phyloP scores from a whole-genome alignment of 2,329 filamentous ascomycete species.

The Sporothrix brasiliensis region DNA sequence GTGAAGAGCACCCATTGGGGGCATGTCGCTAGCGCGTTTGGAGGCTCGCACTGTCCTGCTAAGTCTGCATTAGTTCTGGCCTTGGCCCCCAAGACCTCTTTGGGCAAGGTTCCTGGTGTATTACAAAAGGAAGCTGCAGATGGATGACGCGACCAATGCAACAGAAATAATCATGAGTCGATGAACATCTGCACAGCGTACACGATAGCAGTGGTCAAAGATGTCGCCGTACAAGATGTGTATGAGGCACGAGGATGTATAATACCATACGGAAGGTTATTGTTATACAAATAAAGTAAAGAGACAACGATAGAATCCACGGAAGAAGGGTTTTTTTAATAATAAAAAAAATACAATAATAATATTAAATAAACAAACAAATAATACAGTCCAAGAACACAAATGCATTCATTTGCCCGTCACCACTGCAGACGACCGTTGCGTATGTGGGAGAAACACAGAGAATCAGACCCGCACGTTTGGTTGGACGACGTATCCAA shows the following conservation, averaged over 20 bases:
- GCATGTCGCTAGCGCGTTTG: slow-evolving; percentile 22
- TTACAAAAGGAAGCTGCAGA: neutral
- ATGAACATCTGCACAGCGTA: neutral
- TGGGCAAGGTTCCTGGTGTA: neutral
- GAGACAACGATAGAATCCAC: neutral
- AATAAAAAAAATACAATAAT: neutral
- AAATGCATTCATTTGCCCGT: neutral
- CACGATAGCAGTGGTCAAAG: neutral
- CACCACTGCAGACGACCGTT: neutral
- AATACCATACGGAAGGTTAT: no score
- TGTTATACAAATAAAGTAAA: neutral
- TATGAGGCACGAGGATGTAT: no score
- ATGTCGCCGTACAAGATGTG: neutral
- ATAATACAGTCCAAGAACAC: no score
- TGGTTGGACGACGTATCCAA: slow-evolving; percentile 13
- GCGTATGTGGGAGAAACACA: slow-evolving; percentile 11
- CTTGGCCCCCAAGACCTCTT: neutral
- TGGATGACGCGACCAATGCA: slow-evolving; percentile 5
- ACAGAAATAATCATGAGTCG: neutral
- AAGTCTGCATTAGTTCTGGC: neutral
- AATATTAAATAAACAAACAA: neutral
- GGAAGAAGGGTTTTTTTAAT: no score
- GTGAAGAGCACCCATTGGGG: slow-evolving; percentile 6
- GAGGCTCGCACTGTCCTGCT: slow-evolving; percentile 16
- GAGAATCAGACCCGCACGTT: neutral